Conservation (phyloP, 1,284 basidiomycete species). For the Leccinum fuscescens region DNA sequence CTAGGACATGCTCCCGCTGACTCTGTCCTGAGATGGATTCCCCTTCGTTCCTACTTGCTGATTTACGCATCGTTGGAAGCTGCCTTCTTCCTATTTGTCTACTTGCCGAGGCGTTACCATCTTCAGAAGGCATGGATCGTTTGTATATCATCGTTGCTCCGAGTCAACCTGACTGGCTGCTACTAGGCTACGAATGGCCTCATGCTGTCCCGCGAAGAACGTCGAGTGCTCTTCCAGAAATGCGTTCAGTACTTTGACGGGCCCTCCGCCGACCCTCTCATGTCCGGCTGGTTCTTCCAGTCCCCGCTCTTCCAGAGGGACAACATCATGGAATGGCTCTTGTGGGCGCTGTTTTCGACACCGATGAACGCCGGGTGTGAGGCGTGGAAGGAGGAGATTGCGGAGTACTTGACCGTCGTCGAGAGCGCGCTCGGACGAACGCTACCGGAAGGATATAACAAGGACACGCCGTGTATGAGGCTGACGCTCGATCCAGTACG, state of each 20-base stretch:
- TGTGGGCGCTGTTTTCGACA: conserved; percentile 58
- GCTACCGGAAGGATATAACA: conserved; percentile 40
- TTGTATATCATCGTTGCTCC: background rate
- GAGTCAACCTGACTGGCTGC: background rate
- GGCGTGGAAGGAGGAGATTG: conserved; percentile 49
- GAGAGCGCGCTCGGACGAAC: conserved; percentile 39
- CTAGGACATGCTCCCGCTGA: background rate
- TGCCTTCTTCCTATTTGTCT: conserved; percentile 49
- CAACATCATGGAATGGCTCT: conserved; percentile 60
- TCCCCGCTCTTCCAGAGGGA: conserved; percentile 38
- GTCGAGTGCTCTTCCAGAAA: conserved; percentile 48
- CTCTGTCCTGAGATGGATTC: background rate
- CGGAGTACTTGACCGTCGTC: conserved; percentile 41
- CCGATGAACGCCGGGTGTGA: conserved; percentile 30
- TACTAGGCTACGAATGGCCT: conserved; percentile 42
- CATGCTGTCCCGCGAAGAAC: conserved; percentile 40
- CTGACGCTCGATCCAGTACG: conserved; percentile 55
- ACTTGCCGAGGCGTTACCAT: conserved; percentile 42
- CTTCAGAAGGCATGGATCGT: conserved; percentile 47
- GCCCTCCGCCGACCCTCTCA: conserved; percentile 34
- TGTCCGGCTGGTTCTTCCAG: conserved; percentile 54
- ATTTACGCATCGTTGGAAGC: conserved; percentile 43
- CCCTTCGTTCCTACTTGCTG: conserved; percentile 19
- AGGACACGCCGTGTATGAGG: conserved; percentile 45
- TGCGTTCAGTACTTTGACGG: conserved; percentile 37